A percentile compares a stretch with the other conserved stretches of the same genome.
phyloP scores from a whole-genome alignment of 139 green algal species.

The Chlamydomonas sp. region DNA sequence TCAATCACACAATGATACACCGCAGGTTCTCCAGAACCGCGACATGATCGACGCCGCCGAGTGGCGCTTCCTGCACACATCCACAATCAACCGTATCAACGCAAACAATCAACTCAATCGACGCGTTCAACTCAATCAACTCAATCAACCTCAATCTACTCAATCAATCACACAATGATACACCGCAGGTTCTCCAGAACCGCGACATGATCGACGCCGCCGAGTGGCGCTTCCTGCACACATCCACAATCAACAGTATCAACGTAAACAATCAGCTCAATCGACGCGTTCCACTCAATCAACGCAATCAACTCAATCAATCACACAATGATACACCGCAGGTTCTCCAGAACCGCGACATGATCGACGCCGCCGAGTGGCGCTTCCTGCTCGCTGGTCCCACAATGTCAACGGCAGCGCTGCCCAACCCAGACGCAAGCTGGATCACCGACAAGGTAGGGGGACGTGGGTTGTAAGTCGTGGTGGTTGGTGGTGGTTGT shows the following conservation, averaged over 20 bases:
- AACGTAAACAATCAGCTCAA: no score
- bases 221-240: slow-evolving; percentile 53
- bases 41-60: slow-evolving; percentile 50
- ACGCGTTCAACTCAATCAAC: no score
- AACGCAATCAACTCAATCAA: not conserved
- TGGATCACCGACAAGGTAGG: slow-evolving; percentile 80
- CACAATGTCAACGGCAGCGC: slow-evolving; percentile 22
- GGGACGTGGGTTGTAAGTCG: no score
- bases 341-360: slow-evolving; percentile 28
- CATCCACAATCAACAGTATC: no score
- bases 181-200: slow-evolving; percentile 27
- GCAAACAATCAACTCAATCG: no score
- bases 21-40: slow-evolving; percentile 26
- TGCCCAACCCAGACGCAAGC: slow-evolving; percentile 53
- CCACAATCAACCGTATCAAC: no score
- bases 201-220: slow-evolving; percentile 39
- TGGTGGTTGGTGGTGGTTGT: no score
- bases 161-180: slow-evolving; percentile 10
- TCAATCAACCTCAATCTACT: not conserved
- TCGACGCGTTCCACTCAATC: slow-evolving; percentile 1
- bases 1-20: slow-evolving; percentile 11
- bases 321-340: slow-evolving; percentile 14
- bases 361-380: slow-evolving; percentile 56
- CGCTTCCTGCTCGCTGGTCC: slow-evolving; percentile 45
- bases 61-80: slow-evolving; percentile 49